These are phyloP conservation scores for Amanita thiersii DNA, from an alignment of 768 basidiomycete genomes.

Conservation along the genomic window DNA sequence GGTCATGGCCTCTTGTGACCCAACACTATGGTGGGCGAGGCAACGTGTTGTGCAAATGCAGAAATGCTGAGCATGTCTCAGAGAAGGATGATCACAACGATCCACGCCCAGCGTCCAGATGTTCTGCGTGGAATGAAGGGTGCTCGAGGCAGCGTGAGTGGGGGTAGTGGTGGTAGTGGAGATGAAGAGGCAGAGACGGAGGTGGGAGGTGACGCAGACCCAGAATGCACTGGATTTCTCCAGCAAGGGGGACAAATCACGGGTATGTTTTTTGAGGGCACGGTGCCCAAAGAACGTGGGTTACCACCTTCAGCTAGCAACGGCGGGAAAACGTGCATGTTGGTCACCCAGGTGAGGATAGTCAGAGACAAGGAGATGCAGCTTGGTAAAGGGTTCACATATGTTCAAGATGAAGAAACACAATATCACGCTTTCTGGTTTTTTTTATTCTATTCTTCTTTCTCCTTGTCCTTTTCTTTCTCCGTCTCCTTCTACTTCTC, in stretches of 20 bases:
- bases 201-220: slow-evolving; percentile 39
- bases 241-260: slow-evolving; percentile 82
- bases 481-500: slow-evolving; percentile 33
- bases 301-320: slow-evolving; percentile 26
- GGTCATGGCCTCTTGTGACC: slow-evolving; percentile 93
- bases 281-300: slow-evolving; percentile 67
- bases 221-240: slow-evolving; percentile 82
- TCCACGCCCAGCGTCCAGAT: slow-evolving; percentile 85
- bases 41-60: slow-evolving; percentile 85
- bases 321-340: slow-evolving; percentile 32
- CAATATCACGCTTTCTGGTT: slow-evolving; percentile 9
- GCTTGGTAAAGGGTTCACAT: slow-evolving; percentile 92
- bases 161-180: slow-evolving; percentile 29
- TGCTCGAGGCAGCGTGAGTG: slow-evolving; percentile 7
- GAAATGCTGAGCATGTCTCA: slow-evolving; percentile 95
- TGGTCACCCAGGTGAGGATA: slow-evolving; percentile 83
- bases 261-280: slow-evolving; percentile 83
- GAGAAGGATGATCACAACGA: slow-evolving; percentile 91
- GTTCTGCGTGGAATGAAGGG: not conserved
- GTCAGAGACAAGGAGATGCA: slow-evolving; percentile 87
- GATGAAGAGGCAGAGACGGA: slow-evolving; percentile 11
- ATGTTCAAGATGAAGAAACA: slow-evolving; percentile 44
- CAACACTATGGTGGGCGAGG: slow-evolving; percentile 81
- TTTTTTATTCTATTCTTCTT: no score
- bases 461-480: slow-evolving; percentile 31